phyloP scores from a whole-genome alignment of 108 stramenopile species.

The Cyclotella choctawhatcheeana region DNA sequence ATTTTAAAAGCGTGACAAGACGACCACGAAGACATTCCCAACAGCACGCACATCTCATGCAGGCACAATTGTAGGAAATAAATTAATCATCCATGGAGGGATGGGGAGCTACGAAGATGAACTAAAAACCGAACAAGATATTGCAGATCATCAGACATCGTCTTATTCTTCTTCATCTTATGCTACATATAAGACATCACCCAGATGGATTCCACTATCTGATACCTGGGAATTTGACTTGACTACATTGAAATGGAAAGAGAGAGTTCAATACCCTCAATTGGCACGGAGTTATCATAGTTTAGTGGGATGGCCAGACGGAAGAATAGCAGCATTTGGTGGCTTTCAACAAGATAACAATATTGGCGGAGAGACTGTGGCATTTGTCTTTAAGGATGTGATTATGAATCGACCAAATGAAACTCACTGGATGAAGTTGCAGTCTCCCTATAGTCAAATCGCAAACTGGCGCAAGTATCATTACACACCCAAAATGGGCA shows the following conservation, averaged over 20 bases:
- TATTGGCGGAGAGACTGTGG: slow-evolving; percentile 40
- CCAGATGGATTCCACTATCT: slow-evolving; percentile 40
- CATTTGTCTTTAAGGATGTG: slow-evolving; percentile 50
- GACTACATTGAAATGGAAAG: slow-evolving; percentile 37
- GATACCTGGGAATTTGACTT: slow-evolving; percentile 55
- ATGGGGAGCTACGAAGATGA: slow-evolving; percentile 27
- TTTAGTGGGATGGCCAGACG: slow-evolving; percentile 44
- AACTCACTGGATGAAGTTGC: slow-evolving; percentile 33
- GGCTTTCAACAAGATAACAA: slow-evolving; percentile 48
- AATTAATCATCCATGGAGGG: slow-evolving; percentile 53
- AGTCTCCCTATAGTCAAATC: slow-evolving; percentile 11
- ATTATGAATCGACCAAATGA: slow-evolving; percentile 37
- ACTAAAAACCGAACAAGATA: background rate
- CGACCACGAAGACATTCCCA: slow-evolving; percentile 28
- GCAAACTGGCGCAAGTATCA: slow-evolving; percentile 20
- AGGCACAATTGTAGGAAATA: slow-evolving; percentile 39
- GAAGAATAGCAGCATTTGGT: slow-evolving; percentile 42
- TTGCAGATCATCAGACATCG: background rate
- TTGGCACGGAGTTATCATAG: slow-evolving; percentile 49
- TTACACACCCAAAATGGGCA: slow-evolving; percentile 11
- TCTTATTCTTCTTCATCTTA: slow-evolving; percentile 28
- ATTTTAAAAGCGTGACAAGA: slow-evolving; percentile 19
- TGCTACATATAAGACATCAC: slow-evolving; percentile 28
- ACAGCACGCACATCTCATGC: slow-evolving; percentile 45
- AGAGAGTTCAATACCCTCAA: slow-evolving; percentile 31